A percentile compares a stretch with the other conserved stretches of the same genome.
Evolutionary conservation across 768 basidiomycete genomes (phyloP).

Genomic region (Phylloporus sp.): DNA sequence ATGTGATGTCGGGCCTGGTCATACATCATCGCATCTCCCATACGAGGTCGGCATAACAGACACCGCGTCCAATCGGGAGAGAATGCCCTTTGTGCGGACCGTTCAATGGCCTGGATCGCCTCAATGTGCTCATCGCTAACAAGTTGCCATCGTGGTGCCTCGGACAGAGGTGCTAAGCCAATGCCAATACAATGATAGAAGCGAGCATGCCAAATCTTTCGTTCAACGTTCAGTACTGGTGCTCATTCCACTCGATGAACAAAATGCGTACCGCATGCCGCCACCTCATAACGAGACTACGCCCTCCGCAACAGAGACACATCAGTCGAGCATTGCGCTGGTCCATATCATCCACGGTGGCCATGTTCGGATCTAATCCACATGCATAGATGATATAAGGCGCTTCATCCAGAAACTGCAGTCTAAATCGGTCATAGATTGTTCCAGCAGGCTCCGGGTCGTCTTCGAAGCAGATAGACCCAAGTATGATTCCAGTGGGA

Average conservation of each 20-base stretch:
- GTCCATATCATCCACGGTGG: slow-evolving; percentile 12
- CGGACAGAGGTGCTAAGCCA: background rate
- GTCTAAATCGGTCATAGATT: background rate
- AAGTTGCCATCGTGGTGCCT: background rate
- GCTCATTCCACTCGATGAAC: background rate
- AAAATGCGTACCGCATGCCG: slow-evolving; percentile 6
- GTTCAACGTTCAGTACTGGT: background rate
- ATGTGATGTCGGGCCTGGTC: background rate
- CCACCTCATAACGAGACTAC: slow-evolving; percentile 1
- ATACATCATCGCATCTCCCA: background rate
- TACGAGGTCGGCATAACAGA: slow-evolving; percentile 6
- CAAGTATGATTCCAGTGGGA: background rate
- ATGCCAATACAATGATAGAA: background rate
- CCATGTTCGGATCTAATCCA: slow-evolving; percentile 14
- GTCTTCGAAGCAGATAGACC: background rate
- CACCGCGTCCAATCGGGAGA: slow-evolving; percentile 2
- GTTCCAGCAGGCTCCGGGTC: background rate
- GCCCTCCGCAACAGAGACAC: background rate
- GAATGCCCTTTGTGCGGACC: background rate
- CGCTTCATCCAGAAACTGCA: slow-evolving; percentile 1
- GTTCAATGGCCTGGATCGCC: background rate
- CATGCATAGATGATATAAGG: slow-evolving; percentile 8
- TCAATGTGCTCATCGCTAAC: background rate
- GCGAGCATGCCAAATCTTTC: slow-evolving; percentile 4
- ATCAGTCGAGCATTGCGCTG: slow-evolving; percentile 5